Conservation (phyloP, 306 rosid species). For the Vigna radiata region DNA sequence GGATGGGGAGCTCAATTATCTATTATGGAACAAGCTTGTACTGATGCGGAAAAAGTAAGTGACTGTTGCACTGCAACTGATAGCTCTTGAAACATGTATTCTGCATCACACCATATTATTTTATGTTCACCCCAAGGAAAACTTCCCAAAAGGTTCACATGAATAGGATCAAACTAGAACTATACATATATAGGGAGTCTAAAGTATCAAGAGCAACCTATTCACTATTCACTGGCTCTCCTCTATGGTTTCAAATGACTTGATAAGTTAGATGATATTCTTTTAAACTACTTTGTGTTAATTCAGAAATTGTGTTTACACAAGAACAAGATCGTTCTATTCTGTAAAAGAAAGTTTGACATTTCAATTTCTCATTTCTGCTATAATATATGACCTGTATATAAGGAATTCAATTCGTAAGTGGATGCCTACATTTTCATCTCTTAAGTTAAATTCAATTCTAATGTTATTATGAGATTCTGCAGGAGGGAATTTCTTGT, state of each 20-base stretch:
- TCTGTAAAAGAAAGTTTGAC: not conserved
- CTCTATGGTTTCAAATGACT: constrained; percentile 2
- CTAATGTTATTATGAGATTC: constrained; percentile 28
- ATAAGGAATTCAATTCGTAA: not conserved
- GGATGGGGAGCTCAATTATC: constrained; percentile 99
- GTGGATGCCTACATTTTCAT: constrained; percentile 3
- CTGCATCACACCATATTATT: constrained; percentile 32
- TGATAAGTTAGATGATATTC: not conserved
- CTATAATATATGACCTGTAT: not conserved
- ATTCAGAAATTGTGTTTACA: not conserved
- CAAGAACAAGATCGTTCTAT: not conserved
- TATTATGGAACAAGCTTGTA: constrained; percentile 91
- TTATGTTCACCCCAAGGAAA: not conserved
- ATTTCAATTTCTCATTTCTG: not conserved
- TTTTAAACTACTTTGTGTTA: constrained; percentile 1
- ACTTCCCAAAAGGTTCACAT: not conserved
- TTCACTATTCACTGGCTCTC: not conserved
- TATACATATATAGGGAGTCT: not conserved
- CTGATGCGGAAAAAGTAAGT: constrained; percentile 84
- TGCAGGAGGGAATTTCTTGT: constrained; percentile 96
- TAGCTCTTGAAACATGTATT: constrained; percentile 28
- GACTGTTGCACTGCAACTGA: constrained; percentile 24
- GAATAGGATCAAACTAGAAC: not conserved
- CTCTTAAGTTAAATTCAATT: constrained; percentile 22
- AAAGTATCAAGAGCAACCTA: not conserved